A percentile compares a stretch with the other conserved stretches of the same genome.
Evolutionary conservation across 306 rosid species (phyloP).

Genomic region (Glycine tomentella): DNA sequence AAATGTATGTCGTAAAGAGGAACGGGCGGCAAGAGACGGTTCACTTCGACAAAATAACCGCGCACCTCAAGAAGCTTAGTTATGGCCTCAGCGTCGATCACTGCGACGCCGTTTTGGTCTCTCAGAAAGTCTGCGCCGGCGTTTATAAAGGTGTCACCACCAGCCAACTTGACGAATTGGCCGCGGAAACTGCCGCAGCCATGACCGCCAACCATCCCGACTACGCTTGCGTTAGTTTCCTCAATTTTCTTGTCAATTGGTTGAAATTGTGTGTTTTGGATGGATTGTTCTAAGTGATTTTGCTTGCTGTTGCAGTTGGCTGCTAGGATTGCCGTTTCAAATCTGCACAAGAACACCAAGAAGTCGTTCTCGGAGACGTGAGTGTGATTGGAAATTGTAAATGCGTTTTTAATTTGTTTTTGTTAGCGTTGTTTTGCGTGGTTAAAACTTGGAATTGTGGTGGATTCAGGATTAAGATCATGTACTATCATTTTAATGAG

Average conservation of each 20-base stretch:
- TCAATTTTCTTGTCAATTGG: not conserved
- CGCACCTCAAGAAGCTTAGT: constrained; percentile 90
- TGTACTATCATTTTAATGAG: constrained; percentile 70
- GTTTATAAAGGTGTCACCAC: constrained; percentile 96
- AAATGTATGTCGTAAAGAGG: constrained; percentile 88
- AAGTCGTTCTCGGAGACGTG: constrained; percentile 79
- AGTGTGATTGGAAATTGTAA: constrained; percentile 15
- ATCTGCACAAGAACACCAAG: constrained; percentile 77
- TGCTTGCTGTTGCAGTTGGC: constrained; percentile 63
- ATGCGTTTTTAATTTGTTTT: not conserved
- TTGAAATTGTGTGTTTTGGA: not conserved
- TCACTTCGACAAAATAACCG: constrained; percentile 93
- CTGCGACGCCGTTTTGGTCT: constrained; percentile 86
- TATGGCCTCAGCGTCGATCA: constrained; percentile 84
- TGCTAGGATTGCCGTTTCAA: constrained; percentile 80
- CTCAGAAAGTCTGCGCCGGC: constrained; percentile 96
- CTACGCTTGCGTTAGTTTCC: not conserved
- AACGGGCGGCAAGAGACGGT: constrained; percentile 90
- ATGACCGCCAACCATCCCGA: constrained; percentile 91
- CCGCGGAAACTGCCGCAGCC: constrained; percentile 97
- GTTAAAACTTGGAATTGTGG: not conserved
- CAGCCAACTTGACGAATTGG: constrained; percentile 92
- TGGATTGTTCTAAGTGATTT: too few species aligned
- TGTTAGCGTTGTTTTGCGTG: not conserved
- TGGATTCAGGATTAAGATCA: constrained; percentile 64